Conservation (phyloP, 768 basidiomycete species). For the Auriscalpium microsporum region DNA sequence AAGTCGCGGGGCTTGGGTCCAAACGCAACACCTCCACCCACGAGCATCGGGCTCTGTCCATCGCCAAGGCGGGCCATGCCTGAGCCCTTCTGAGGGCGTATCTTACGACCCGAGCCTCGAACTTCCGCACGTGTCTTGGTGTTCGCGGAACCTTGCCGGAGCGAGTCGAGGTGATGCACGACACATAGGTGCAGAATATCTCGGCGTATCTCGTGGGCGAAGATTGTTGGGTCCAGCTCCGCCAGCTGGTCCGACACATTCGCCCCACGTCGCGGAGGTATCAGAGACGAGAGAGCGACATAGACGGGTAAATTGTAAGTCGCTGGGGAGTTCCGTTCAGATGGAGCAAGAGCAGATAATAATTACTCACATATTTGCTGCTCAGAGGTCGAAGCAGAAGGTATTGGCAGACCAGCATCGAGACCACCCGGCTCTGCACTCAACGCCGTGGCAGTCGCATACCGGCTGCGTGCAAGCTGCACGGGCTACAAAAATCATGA, state of each 20-base stretch:
- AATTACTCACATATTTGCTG: too few relatives aligned
- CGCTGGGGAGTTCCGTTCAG: too few relatives aligned
- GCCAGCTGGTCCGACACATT: constrained; percentile 40
- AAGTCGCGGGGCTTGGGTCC: constrained; percentile 91
- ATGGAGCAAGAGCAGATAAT: too few relatives aligned
- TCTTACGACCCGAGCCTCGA: constrained; percentile 79
- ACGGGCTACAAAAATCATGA: neutral
- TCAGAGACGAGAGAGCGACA: constrained; percentile 52
- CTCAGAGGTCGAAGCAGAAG: neutral
- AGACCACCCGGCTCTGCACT: neutral
- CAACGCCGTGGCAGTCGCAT: constrained; percentile 10
- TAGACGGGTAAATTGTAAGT: constrained; percentile 36
- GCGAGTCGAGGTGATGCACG: constrained; percentile 75
- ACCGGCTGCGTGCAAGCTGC: constrained; percentile 5
- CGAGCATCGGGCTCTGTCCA: constrained; percentile 74
- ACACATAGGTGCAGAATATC: constrained; percentile 93
- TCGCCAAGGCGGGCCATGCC: constrained; percentile 89
- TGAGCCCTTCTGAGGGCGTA: constrained; percentile 85
- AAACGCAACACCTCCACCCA: constrained; percentile 89
- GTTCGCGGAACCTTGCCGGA: constrained; percentile 86
- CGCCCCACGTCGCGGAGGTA: constrained; percentile 34
- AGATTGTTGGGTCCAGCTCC: constrained; percentile 71
- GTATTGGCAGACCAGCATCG: constrained; percentile 20
- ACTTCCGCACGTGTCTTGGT: constrained; percentile 93
- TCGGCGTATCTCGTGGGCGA: constrained; percentile 78